phyloP scores from a whole-genome alignment of 768 basidiomycete genomes.

The Scleroderma bovista region DNA sequence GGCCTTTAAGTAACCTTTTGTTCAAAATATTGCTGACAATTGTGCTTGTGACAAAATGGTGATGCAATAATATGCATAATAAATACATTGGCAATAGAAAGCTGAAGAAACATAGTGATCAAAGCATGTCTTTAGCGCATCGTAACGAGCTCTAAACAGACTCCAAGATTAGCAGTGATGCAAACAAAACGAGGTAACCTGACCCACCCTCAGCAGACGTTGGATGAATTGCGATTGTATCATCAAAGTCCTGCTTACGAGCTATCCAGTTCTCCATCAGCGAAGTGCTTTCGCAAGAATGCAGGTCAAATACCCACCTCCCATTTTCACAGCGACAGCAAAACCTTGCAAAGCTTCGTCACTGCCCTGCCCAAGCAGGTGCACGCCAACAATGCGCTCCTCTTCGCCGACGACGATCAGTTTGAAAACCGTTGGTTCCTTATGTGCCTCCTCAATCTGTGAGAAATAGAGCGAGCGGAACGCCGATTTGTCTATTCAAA shows the following conservation, averaged over 20 bases:
- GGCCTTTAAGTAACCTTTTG: too few relatives aligned
- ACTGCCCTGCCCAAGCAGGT: slow-evolving; percentile 86
- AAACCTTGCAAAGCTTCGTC: slow-evolving; percentile 97
- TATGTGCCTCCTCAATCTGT: slow-evolving; percentile 84
- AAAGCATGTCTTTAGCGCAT: slow-evolving; percentile 31
- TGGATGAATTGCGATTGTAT: slow-evolving; percentile 90
- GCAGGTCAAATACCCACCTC: slow-evolving; percentile 37
- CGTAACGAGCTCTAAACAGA: slow-evolving; percentile 51
- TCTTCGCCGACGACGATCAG: slow-evolving; percentile 82
- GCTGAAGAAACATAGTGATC: not conserved
- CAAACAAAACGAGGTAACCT: not conserved
- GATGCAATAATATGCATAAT: too few relatives aligned
- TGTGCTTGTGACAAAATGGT: too few relatives aligned
- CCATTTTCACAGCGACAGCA: slow-evolving; percentile 97
- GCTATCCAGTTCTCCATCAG: slow-evolving; percentile 32
- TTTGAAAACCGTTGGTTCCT: slow-evolving; percentile 94
- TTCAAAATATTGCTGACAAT: too few relatives aligned
- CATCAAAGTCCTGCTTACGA: slow-evolving; percentile 75
- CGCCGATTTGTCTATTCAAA: slow-evolving; percentile 61
- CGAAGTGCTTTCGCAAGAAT: not conserved
- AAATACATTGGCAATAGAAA: too few relatives aligned
- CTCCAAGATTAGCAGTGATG: slow-evolving; percentile 10
- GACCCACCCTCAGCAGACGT: slow-evolving; percentile 74
- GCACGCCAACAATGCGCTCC: slow-evolving; percentile 94
- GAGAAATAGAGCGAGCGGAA: slow-evolving; percentile 90